Evolutionary conservation across 768 basidiomycete species (phyloP), one percentile per base, ranked within the genome.

Genomic region (Albatrellus ellisii): DNA sequence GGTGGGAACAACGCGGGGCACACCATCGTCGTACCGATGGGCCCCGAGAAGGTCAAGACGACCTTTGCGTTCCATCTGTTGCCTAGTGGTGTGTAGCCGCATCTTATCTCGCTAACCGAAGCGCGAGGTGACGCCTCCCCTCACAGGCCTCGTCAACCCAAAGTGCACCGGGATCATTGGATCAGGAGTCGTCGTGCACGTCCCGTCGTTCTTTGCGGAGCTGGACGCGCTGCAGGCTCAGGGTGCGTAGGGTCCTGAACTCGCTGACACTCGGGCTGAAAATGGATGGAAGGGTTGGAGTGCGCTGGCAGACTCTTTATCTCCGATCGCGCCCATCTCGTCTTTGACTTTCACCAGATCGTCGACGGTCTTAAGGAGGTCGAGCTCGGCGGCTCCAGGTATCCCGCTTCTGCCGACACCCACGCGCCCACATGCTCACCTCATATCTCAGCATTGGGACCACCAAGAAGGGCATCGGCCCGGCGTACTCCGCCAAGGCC

Each of bases 1-100:
- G 95, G 95, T 11, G 95, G 95, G 9, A 98, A 97, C 67, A 99
- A 99, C 58, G 95, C 95, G 18, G 95, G 95, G 2, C 95, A 99
- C 64, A 98, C 95, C 18, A 97, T 99, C 59, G 82, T 99, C 49
- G 87, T 78, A 4, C 79, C 81, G 4, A 59, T 74, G 20, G 73
- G 75, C 9, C 71, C 77, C 35, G 74, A 86, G 46, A 72, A 73
- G 34, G 66, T 75, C 44, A 75, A 77, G 62, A 91, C 73, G 51
- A 90, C 79, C 1, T 97, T 85, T 62, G 91, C 91, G 28, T 99
- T 99, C 62, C 95, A 98, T 67, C 66, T 98, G 12, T 67, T 98
- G 22, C 95, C 95, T 1, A 86, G 84, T 53, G 95, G 94, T 90
- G 48, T 44, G 78, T 39, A 9, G n/a, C 21, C n/a, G 22, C 15